Percentiles rank a stretch among this genome's conserved stretches.
These are phyloP conservation scores for Mycena olivaceomarginata DNA, from an alignment of 768 basidiomycete genomes.

Conservation along the genomic window DNA sequence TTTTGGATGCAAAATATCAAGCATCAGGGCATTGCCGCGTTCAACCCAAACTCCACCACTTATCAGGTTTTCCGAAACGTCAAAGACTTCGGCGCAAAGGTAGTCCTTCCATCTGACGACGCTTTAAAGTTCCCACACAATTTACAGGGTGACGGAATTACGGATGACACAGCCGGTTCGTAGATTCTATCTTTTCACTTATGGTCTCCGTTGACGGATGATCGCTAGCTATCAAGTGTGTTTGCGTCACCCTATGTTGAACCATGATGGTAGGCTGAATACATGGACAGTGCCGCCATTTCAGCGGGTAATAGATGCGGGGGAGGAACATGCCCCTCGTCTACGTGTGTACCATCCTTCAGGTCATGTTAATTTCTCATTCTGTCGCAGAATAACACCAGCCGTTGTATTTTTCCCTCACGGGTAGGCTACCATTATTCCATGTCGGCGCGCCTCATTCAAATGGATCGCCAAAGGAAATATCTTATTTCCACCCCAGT, in stretches of 20 bases:
- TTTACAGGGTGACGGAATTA: slow-evolving; percentile 27
- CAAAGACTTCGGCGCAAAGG: slow-evolving; percentile 71
- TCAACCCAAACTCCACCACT: slow-evolving; percentile 70
- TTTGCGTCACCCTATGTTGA: slow-evolving; percentile 20
- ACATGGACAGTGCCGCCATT: slow-evolving; percentile 75
- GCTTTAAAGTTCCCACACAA: slow-evolving; percentile 10
- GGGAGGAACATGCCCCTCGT: slow-evolving; percentile 72
- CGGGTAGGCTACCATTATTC: slow-evolving; percentile 24
- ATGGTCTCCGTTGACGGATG: slow-evolving; percentile 12
- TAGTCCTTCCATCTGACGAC: slow-evolving; percentile 7
- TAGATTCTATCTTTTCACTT: slow-evolving; percentile 10
- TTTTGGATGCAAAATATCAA: slow-evolving; percentile 85
- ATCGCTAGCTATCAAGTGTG: slow-evolving; percentile 77
- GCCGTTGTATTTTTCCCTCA: slow-evolving; percentile 88
- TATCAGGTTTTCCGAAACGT: slow-evolving; percentile 90
- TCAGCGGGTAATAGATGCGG: slow-evolving; percentile 79
- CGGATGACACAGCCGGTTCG: slow-evolving; percentile 24
- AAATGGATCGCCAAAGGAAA: slow-evolving; percentile 61
- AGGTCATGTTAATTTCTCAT: neutral
- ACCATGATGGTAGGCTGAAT: neutral
- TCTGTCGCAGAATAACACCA: slow-evolving; percentile 71
- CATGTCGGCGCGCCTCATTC: slow-evolving; percentile 11
- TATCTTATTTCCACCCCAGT: slow-evolving; percentile 83
- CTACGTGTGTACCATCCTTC: slow-evolving; percentile 65
- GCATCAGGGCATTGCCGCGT: slow-evolving; percentile 83